Evolutionary conservation across 257 asterid species (phyloP).

Genomic region (Ballota nigra): DNA sequence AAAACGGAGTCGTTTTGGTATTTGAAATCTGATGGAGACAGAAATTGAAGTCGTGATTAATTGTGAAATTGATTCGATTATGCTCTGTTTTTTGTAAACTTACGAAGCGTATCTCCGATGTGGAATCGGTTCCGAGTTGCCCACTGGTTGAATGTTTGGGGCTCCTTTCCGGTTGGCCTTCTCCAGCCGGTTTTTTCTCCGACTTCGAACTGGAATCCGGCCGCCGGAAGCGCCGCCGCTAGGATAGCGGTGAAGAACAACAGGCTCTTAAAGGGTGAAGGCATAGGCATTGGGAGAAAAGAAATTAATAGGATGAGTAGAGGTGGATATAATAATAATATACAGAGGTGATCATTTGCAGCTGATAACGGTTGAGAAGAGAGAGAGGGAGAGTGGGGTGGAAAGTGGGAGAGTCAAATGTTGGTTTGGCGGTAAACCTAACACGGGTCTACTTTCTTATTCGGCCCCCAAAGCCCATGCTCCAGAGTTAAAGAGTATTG

Average conservation of each 20-base stretch:
- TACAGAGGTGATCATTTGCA: not conserved
- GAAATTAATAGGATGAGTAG: no score
- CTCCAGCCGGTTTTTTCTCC: conserved; percentile 62
- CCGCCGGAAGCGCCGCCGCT: conserved; percentile 22
- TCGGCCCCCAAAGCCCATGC: no score
- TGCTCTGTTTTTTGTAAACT: conserved; percentile 14
- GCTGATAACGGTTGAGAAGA: not conserved
- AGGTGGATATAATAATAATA: not conserved
- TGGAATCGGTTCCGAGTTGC: conserved; percentile 61
- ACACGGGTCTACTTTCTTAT: not conserved
- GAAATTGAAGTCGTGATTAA: not conserved
- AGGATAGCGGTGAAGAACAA: conserved; percentile 25
- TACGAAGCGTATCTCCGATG: conserved; percentile 61
- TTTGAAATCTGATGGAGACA: conserved; percentile 44
- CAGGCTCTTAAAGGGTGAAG: conserved; percentile 26
- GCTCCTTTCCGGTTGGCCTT: conserved; percentile 50
- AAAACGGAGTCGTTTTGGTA: conserved; percentile 60
- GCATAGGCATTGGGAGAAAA: conserved; percentile 15
- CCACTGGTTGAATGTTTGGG: conserved; percentile 64
- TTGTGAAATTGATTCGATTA: not conserved
- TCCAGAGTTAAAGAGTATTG: no score
- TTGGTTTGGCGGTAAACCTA: not conserved
- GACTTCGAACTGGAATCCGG: conserved; percentile 49
- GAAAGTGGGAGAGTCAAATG: not conserved
- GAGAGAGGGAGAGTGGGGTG: not conserved